These are phyloP conservation scores for Acacia acuminata DNA, from an alignment of 306 rosid genomes.

Conservation along the genomic window DNA sequence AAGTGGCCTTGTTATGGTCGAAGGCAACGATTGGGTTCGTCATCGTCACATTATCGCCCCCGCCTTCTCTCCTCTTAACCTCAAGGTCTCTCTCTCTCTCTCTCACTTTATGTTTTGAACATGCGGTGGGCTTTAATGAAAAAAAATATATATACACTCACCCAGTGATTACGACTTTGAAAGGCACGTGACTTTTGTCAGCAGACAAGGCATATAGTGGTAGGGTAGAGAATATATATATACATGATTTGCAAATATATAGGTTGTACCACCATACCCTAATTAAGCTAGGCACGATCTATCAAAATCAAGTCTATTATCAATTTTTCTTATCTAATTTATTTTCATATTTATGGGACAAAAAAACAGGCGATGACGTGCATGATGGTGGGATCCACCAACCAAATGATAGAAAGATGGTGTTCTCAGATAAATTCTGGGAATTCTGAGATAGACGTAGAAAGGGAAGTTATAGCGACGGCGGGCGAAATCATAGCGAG, in stretches of 20 bases:
- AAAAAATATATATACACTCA: not conserved
- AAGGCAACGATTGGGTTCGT: slow-evolving; percentile 65
- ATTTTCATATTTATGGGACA: not conserved
- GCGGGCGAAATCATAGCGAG: slow-evolving; percentile 67
- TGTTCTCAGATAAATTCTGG: slow-evolving; percentile 36
- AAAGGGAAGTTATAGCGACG: slow-evolving; percentile 45
- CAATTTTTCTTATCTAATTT: not conserved
- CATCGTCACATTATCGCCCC: slow-evolving; percentile 64
- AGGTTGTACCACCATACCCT: not conserved
- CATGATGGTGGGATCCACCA: slow-evolving; percentile 56
- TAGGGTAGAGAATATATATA: not conserved
- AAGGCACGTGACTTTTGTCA: not conserved
- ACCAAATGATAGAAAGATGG: slow-evolving; percentile 62
- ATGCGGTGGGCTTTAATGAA: not conserved
- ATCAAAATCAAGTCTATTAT: not conserved
- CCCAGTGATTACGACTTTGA: not conserved
- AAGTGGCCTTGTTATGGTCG: slow-evolving; percentile 59
- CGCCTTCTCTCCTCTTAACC: slow-evolving; percentile 53
- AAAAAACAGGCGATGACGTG: slow-evolving; percentile 51
- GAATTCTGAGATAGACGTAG: slow-evolving; percentile 51
- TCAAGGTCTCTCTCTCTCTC: slow-evolving; percentile 44
- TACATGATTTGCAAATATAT: not conserved
- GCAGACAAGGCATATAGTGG: not conserved
- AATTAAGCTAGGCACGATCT: not conserved
- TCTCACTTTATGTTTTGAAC: not conserved